These are phyloP conservation scores for Dendrocalamus sinicus DNA, from an alignment of 176 grass and related monocot species.

Conservation along the genomic window DNA sequence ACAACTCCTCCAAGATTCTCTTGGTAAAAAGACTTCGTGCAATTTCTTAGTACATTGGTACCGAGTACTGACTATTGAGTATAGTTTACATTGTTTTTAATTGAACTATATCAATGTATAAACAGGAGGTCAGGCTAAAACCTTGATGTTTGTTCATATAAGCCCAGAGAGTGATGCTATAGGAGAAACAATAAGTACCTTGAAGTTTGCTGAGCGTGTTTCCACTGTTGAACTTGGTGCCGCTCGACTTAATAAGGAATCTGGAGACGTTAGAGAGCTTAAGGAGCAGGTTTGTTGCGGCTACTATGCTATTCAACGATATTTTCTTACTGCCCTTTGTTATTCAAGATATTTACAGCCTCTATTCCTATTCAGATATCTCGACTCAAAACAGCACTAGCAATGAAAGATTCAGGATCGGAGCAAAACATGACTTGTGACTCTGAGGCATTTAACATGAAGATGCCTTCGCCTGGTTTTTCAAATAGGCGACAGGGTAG, in stretches of 20 bases:
- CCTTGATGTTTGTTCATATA: constrained; percentile 99
- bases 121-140: constrained; percentile 96
- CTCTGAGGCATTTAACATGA: constrained; percentile 58
- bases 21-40: constrained; percentile 67
- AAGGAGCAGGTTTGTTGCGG: constrained; percentile 82
- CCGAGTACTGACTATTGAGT: background rate
- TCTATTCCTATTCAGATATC: constrained; percentile 59
- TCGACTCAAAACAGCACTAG: constrained; percentile 79
- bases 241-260: constrained; percentile 90
- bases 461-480: constrained; percentile 61
- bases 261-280: constrained; percentile 86
- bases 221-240: constrained; percentile 99
- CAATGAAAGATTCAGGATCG: constrained; percentile 72
- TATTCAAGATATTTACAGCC: constrained; percentile 44
- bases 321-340: constrained; percentile 35
- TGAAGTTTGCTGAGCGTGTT: constrained; percentile 97
- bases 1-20: constrained; percentile 98
- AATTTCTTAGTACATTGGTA: constrained; percentile 16
- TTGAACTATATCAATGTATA: constrained; percentile 15
- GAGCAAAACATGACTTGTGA: constrained; percentile 59
- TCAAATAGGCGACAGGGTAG: constrained; percentile 57
- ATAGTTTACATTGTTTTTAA: constrained; percentile 34
- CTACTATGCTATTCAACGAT: constrained; percentile 15
- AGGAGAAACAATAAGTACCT: constrained; percentile 95
- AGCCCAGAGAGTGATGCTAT: constrained; percentile 88